These are phyloP conservation scores for Rhynchosporium graminicola DNA, from an alignment of 2,329 filamentous ascomycete species.

Conservation along the genomic window DNA sequence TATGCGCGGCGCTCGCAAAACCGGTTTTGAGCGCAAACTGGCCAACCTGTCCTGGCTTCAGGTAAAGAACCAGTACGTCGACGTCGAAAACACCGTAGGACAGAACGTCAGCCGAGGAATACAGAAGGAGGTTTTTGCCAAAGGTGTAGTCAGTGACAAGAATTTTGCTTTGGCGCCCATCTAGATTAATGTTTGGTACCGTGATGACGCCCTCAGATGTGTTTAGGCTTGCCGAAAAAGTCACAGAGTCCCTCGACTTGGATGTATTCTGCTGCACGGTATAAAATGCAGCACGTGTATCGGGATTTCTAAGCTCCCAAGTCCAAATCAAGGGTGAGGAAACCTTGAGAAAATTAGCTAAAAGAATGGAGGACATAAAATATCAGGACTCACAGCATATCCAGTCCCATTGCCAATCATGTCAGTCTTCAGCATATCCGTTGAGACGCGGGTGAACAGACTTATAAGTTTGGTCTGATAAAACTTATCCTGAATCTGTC, in stretches of 20 bases:
- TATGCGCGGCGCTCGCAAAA: conserved; percentile 42
- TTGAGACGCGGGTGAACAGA: conserved; percentile 54
- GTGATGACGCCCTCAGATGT: conserved; percentile 49
- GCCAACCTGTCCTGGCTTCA: conserved; percentile 50
- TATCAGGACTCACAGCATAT: conserved; percentile 41
- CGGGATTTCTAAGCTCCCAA: conserved; percentile 54
- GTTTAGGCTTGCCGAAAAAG: conserved; percentile 49
- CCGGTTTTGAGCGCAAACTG: conserved; percentile 51
- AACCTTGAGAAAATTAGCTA: conserved; percentile 29
- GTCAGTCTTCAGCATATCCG: conserved; percentile 51
- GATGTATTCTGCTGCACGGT: conserved; percentile 50
- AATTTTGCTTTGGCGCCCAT: conserved; percentile 55
- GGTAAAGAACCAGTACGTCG: conserved; percentile 51
- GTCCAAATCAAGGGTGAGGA: conserved; percentile 47
- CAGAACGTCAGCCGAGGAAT: conserved; percentile 53
- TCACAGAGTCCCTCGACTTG: conserved; percentile 46
- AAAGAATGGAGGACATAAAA: not conserved
- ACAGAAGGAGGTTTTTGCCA: conserved; percentile 50
- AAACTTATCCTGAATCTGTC: conserved; percentile 53
- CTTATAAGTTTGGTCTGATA: conserved; percentile 56
- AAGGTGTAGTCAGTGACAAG: conserved; percentile 54
- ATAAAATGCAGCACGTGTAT: conserved; percentile 53
- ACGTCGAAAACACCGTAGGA: conserved; percentile 50
- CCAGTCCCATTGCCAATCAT: conserved; percentile 58
- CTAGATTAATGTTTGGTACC: conserved; percentile 50